These are phyloP conservation scores for Prinsepia uniflora DNA, from an alignment of 306 rosid genomes.

Conservation along the genomic window DNA sequence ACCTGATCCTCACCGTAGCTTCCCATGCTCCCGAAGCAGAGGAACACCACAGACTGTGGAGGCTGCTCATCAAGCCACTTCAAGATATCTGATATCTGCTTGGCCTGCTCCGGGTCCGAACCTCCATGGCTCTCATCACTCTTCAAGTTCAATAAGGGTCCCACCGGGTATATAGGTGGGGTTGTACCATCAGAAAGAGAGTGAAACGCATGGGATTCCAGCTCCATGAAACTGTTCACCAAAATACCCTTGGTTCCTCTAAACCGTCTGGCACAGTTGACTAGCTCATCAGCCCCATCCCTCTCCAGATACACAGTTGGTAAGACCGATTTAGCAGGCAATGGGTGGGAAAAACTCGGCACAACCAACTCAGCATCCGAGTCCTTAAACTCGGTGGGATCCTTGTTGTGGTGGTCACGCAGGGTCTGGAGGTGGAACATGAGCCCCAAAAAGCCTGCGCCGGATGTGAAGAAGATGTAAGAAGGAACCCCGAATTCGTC, in stretches of 20 bases:
- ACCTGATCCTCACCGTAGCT: not conserved
- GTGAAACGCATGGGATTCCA: slow-evolving; percentile 37
- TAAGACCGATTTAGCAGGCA: slow-evolving; percentile 16
- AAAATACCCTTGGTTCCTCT: slow-evolving; percentile 39
- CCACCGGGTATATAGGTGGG: slow-evolving; percentile 23
- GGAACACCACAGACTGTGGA: not conserved
- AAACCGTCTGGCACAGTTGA: not conserved
- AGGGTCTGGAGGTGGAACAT: slow-evolving; percentile 21
- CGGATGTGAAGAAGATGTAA: slow-evolving; percentile 16
- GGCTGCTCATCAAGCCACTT: slow-evolving; percentile 19
- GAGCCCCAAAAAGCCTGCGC: slow-evolving; percentile 18
- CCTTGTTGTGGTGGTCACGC: not conserved
- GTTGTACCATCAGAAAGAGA: slow-evolving; percentile 1
- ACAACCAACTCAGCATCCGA: not conserved
- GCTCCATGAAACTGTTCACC: slow-evolving; percentile 47
- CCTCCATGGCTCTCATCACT: not conserved
- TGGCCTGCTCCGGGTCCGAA: not conserved
- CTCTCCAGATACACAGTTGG: not conserved
- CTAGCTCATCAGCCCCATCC: not conserved
- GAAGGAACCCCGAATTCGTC: slow-evolving; percentile 29
- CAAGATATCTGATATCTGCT: not conserved
- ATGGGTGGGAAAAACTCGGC: slow-evolving; percentile 18
- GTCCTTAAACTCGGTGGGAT: not conserved
- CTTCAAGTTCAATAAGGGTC: slow-evolving; percentile 11
- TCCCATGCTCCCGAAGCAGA: slow-evolving; percentile 20